Evolutionary conservation across 2,329 filamentous ascomycete genomes (phyloP), one percentile per base, ranked within the genome.

Genomic region (Fusarium protoensiforme): DNA sequence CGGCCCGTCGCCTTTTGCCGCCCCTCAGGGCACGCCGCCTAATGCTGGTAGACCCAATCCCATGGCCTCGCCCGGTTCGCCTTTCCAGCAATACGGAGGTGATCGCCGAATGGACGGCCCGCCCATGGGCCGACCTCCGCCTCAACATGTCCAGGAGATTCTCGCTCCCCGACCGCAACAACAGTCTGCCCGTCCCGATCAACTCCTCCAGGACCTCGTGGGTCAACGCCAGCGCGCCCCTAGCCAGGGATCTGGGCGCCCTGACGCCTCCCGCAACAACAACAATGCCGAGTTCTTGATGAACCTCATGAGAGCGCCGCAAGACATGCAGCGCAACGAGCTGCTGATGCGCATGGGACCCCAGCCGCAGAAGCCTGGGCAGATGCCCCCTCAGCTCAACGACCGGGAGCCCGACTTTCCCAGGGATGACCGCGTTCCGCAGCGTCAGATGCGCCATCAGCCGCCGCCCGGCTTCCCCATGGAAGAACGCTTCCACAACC

Each of bases 261-360:
- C 83, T 38, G 87, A 89, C 74, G 72, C 69, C 62, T 79, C 80
- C 75, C 85, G 84, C 56, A 87, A 85, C 79, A 91, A 88, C 79
- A 90, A 87, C 75, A 93, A 96, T 76, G 90, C 92, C n/a, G 93
- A 97, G 73, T 95, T 96, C 80, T 85, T 98, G 57, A 93, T 97
- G 82, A 93, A 92, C 69, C 87, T 98, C 33, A 96, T 98, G 93
- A 86, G 87, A 67, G 83, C 83, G 39, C 79, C 79, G 1, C 84
- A 87, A 0, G 88, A 90, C 31, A 80, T 83, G 7, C 86, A 87
- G 41, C 84, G 84, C 36, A 89, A 91, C 61, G 88, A 89, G 64
- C 78, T 86, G 56, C 79, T 89, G 60, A 85, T 89, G 80, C 85
- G 88, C 64, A 83, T 85, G 82, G 85, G 65, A 7, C 73, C 86